A percentile compares a stretch with the other conserved stretches of the same genome.
Conservation (phyloP, 495 filamentous ascomycete species). For the Pseudevernia furfuracea region DNA sequence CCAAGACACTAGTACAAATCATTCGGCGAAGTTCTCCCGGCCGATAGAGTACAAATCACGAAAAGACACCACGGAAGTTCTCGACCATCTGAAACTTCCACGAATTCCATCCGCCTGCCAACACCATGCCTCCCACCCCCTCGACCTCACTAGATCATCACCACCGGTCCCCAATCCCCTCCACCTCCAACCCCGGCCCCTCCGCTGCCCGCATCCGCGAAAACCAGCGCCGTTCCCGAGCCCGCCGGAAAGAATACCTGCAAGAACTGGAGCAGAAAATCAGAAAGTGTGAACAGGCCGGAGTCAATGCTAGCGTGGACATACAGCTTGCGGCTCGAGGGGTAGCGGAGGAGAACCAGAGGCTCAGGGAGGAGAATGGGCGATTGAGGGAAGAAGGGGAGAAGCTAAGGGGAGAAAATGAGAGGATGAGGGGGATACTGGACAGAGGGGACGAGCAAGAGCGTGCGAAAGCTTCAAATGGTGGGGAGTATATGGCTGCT, state of each 20-base stretch:
- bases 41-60: too few species aligned
- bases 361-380: slow-evolving; percentile 35
- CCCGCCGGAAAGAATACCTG: slow-evolving; percentile 67
- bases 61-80: neutral
- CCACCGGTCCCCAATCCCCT: neutral
- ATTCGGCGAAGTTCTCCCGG: neutral
- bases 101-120: neutral
- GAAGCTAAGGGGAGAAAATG: neutral
- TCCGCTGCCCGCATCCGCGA: slow-evolving; percentile 42
- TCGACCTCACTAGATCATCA: neutral
- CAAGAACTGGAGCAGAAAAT: slow-evolving; percentile 60
- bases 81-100: neutral
- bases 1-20: too few species aligned
- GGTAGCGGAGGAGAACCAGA: slow-evolving; percentile 57
- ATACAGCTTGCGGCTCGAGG: slow-evolving; percentile 56
- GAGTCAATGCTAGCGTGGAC: slow-evolving; percentile 51
- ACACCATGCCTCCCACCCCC: neutral
- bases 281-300: slow-evolving; percentile 48
- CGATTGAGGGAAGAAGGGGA: neutral
- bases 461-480: neutral
- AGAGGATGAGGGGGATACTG: neutral
- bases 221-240: slow-evolving; percentile 74
- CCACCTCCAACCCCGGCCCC: neutral
- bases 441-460: neutral
- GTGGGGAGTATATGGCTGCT: neutral